Evolutionary conservation across 2,329 filamentous ascomycete species (phyloP), one percentile per base, ranked within the genome.

Genomic region (Diaporthe sp.): DNA sequence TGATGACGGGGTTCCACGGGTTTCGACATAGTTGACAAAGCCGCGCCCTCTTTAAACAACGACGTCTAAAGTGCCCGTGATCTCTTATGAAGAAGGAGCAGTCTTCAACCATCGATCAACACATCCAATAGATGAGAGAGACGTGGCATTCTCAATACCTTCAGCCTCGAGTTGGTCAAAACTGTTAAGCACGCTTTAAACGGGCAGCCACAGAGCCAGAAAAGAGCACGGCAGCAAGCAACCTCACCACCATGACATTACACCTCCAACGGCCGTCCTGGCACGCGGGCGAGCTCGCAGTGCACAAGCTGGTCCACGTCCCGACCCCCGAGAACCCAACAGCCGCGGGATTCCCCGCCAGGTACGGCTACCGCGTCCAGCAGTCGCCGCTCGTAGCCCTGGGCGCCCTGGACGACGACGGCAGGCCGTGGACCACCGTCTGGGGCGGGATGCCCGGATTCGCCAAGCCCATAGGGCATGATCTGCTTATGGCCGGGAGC

Each of bases 381-480:
- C 84, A 85, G 22, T 92, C 91, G 0, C 92, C 94, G 0, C 86
- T 97, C 10, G 86, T 97, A 19, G 94, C 94, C 0, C 84, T 97
- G 25, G 95, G 95, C 1, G 90, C 94, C 0, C 84, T 96, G 1
- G 94, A 97, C 80, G 83, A 84, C 3, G 80, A 91, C 28, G 89
- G 89, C 2, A 86, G 90, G 28, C 94, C 94, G 1, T 97, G 95
- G 95, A 93, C 93, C 22, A 93, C 93, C 0, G 77, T 97, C 10
- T 94, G 93, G 91, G 94, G 94, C n/a, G 95, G 95, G 22, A 86
- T 92, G 75, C 83, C 89, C 1, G 94, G 93, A 0, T 94, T 96
- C 78, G 90, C 91, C 0, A 86, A 88, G 65, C 88, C 91, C 0
- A 84, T 96, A 0, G 92, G 90, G 2, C 86, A 89, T 55, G 88